Conservation (phyloP, 163 green algal species). For the Chloroidium sp. region DNA sequence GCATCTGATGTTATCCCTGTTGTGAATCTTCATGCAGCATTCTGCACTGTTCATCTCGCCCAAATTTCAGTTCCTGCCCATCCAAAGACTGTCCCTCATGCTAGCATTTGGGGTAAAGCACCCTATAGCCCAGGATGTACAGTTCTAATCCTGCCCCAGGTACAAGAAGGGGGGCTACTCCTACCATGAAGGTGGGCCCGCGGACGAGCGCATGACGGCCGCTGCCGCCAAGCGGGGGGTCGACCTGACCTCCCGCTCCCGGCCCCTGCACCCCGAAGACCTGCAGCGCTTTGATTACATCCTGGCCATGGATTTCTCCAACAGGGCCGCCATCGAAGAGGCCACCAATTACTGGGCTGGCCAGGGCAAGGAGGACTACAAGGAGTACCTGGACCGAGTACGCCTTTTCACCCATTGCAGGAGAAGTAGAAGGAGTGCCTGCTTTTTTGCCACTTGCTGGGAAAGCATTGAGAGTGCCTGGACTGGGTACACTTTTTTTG, state of each 20-base stretch:
- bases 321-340: conserved; percentile 52
- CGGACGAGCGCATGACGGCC: conserved; percentile 59
- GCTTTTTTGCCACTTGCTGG: background rate
- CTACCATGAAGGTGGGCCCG: conserved; percentile 72
- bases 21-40: too few species aligned
- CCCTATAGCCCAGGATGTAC: too few species aligned
- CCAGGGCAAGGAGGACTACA: conserved; percentile 9
- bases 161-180: conserved; percentile 48
- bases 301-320: conserved; percentile 83
- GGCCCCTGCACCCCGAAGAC: conserved; percentile 73
- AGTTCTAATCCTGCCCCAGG: background rate
- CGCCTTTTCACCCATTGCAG: conserved; percentile 4
- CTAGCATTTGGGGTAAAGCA: too few species aligned
- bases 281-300: conserved; percentile 79
- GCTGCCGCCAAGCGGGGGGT: conserved; percentile 60
- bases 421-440: conserved; percentile 17
- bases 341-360: conserved; percentile 54
- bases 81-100: too few species aligned
- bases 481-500: background rate
- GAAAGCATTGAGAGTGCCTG: background rate
- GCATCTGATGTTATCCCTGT: too few species aligned
- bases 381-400: background rate
- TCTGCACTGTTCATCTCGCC: too few species aligned
- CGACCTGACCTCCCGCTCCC: conserved; percentile 74
- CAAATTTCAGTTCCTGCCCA: too few species aligned